phyloP scores from a whole-genome alignment of 768 basidiomycete genomes.

The Mrakia gelida region DNA sequence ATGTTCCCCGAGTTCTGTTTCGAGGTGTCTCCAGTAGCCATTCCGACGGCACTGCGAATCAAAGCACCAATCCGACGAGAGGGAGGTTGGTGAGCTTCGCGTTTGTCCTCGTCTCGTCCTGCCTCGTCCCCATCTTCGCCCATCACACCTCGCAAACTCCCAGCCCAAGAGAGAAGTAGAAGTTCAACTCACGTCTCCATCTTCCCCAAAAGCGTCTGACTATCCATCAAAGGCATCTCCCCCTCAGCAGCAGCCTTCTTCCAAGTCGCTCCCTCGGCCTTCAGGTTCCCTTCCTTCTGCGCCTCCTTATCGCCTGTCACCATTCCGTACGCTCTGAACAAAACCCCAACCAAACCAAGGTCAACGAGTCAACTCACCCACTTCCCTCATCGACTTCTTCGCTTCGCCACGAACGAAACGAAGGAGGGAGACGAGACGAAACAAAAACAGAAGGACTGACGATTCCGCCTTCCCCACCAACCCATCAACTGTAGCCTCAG shows the following conservation, averaged over 20 bases:
- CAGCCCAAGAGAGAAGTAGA: background rate
- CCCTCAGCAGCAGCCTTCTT: background rate
- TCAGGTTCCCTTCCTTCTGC: constrained; percentile 41
- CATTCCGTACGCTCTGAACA: background rate
- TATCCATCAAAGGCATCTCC: background rate
- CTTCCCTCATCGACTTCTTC: too few relatives aligned
- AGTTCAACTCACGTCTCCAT: background rate
- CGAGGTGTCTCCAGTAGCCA: constrained; percentile 41
- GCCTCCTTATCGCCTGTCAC: constrained; percentile 41
- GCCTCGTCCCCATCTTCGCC: too few relatives aligned
- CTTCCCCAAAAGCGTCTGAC: background rate
- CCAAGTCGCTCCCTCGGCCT: constrained; percentile 44
- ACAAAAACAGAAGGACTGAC: background rate
- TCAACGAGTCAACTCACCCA: background rate
- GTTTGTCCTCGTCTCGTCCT: background rate
- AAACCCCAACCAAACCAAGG: background rate
- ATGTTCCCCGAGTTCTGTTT: constrained; percentile 42
- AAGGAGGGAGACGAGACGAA: background rate
- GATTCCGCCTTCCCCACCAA: background rate
- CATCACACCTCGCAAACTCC: too few relatives aligned
- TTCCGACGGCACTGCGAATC: background rate
- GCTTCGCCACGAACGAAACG: too few relatives aligned
- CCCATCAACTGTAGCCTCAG: background rate
- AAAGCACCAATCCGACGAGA: background rate
- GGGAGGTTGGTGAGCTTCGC: background rate